Evolutionary conservation across 1,139 yeast genomes (phyloP), one percentile per base, ranked within the genome.

Genomic region (Hansenula sp.): DNA sequence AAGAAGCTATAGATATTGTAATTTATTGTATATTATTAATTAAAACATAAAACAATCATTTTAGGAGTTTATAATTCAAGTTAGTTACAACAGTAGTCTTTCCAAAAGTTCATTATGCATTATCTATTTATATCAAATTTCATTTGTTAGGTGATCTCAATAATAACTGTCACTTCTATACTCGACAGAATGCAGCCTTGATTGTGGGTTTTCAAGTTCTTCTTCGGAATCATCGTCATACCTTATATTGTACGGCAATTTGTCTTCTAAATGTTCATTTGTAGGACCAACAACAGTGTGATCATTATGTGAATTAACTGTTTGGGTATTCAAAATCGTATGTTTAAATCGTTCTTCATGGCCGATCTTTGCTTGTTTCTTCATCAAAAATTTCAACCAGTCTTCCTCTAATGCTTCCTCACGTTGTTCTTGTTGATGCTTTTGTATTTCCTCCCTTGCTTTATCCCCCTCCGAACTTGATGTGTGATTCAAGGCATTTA

Each of bases 1-100:
- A 79, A 76, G 72, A 80, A 79, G 73, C 70, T 79, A 52, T 78
- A 61, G 48, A 45, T 19, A 21, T 13, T 19, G 25, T 38, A 19
- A 19, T 4, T 13, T 12, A 19, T 21, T 35, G 37, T 35, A 35
- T 35, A 35, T 35, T 35, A 35, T 11, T 35, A 15, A 25, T 24
- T 18, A 12, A 25, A 17, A 4, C 10, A 13, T 13, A 7, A 18
- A 18, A 32, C n/a, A 4, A 12, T 11, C 24, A 13, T 32, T 18
- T 30, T 30, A 30, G 25, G 25, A 9, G 25, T 21, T 21, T 9
- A 21, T 21, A 21, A 21, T 21, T 21, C n/a, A 21, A 6, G 5
- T 9, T 9, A 6, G 25, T 21, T 21, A 21, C 25, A 21, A 9
- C 9, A 6, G 25, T 21, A 21, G 25, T 21, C 9, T 21, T 21